Conservation (phyloP, 2,329 filamentous ascomycete genomes). For the Verticillium tricorpus region DNA sequence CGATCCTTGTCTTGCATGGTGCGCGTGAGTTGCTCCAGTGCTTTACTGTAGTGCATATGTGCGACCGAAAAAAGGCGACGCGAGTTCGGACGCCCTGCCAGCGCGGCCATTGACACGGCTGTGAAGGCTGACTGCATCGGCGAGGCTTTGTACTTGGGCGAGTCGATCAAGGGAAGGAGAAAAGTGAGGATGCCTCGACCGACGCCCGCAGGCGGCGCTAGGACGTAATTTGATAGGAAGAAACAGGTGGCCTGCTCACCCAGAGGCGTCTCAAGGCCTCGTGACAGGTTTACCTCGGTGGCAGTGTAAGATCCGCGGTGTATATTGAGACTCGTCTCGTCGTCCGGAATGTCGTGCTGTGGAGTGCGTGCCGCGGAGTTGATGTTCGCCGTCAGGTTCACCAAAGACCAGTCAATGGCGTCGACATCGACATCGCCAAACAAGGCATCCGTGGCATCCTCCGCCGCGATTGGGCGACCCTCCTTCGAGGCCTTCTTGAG, state of each 20-base stretch:
- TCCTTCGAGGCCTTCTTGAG: slow-evolving; percentile 10
- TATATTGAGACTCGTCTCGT: neutral
- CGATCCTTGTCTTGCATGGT: slow-evolving; percentile 14
- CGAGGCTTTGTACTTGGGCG: slow-evolving; percentile 12
- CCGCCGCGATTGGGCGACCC: slow-evolving; percentile 4
- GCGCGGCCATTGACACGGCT: slow-evolving; percentile 16
- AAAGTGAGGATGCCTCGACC: slow-evolving; percentile 16
- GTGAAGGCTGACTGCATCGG: slow-evolving; percentile 17
- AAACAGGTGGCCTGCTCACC: slow-evolving; percentile 19
- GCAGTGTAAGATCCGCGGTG: neutral
- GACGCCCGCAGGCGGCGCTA: slow-evolving; percentile 13
- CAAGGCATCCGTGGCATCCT: slow-evolving; percentile 7
- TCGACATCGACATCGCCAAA: neutral
- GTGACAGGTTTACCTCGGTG: slow-evolving; percentile 1
- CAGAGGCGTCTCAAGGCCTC: slow-evolving; percentile 15
- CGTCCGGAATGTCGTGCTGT: neutral
- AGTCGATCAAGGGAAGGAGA: slow-evolving; percentile 14
- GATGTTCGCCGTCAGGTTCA: neutral
- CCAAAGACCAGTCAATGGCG: slow-evolving; percentile 1
- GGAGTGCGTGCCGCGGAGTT: neutral
- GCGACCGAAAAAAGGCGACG: slow-evolving; percentile 13
- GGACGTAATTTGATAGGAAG: slow-evolving; percentile 18
- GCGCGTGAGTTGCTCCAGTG: slow-evolving; percentile 15
- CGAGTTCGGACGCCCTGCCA: slow-evolving; percentile 17
- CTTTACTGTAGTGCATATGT: slow-evolving; percentile 16